Evolutionary conservation across 164 flowering plant genomes (phyloP).

Genomic region (Aristolochia fimbriata): DNA sequence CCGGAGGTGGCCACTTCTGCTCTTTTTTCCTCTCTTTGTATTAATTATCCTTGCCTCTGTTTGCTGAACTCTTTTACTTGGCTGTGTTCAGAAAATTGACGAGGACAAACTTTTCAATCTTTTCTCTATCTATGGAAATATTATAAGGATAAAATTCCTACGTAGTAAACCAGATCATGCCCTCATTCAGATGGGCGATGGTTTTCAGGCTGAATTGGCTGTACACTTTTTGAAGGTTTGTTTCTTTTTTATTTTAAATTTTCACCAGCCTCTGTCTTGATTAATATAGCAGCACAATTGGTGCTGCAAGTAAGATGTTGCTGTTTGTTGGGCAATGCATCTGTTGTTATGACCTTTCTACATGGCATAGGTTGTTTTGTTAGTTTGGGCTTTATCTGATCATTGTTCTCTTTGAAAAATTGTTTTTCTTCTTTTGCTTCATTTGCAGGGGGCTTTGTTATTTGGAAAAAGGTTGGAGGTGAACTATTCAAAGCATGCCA

Average conservation of each 20-base stretch:
- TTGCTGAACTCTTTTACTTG: not conserved
- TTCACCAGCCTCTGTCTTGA: not conserved
- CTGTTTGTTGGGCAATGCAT: not conserved
- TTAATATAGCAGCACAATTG: not conserved
- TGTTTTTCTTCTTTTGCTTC: not conserved
- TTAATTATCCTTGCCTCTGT: not conserved
- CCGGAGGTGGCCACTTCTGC: slow-evolving; percentile 56
- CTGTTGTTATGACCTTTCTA: not conserved
- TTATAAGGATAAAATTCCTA: slow-evolving; percentile 81
- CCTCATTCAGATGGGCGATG: slow-evolving; percentile 93
- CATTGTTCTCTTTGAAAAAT: not conserved
- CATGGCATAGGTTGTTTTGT: not conserved
- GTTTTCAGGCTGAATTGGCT: slow-evolving; percentile 96
- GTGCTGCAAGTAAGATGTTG: not conserved
- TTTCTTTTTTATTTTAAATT: not conserved
- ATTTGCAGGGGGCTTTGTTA: slow-evolving; percentile 63
- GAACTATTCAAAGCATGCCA: slow-evolving; percentile 83
- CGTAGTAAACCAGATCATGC: slow-evolving; percentile 98
- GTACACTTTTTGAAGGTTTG: slow-evolving; percentile 92
- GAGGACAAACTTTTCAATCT: slow-evolving; percentile 96
- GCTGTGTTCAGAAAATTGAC: slow-evolving; percentile 55
- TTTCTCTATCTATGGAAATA: slow-evolving; percentile 93
- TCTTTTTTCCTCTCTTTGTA: not conserved
- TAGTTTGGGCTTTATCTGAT: not conserved
- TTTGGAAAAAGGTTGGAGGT: slow-evolving; percentile 94